These are phyloP conservation scores for Aspergillus haitiensis DNA, from an alignment of 495 filamentous ascomycete genomes.

Conservation along the genomic window DNA sequence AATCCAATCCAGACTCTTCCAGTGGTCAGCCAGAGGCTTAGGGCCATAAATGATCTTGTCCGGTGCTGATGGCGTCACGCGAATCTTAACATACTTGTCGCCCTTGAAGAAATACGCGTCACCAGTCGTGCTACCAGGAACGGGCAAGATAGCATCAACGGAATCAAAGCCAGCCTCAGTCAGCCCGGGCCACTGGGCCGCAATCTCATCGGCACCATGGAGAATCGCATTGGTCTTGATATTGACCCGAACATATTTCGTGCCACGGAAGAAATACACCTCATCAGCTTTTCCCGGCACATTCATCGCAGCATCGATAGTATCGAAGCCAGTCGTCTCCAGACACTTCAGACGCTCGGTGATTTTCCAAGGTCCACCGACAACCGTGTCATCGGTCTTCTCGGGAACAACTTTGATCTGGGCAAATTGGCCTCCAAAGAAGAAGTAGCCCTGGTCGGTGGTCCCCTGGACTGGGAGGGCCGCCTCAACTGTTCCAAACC, in stretches of 20 bases:
- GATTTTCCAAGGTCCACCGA: slow-evolving; percentile 16
- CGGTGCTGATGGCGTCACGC: slow-evolving; percentile 8
- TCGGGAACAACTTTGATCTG: slow-evolving; percentile 16
- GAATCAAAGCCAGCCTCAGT: slow-evolving; percentile 18
- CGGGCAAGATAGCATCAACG: slow-evolving; percentile 18
- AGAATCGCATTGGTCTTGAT: slow-evolving; percentile 10
- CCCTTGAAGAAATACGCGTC: slow-evolving; percentile 17
- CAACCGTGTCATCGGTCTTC: slow-evolving; percentile 3
- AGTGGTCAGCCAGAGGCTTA: slow-evolving; percentile 9
- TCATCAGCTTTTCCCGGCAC: slow-evolving; percentile 14
- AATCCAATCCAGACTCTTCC: slow-evolving; percentile 22
- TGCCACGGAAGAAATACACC: slow-evolving; percentile 21
- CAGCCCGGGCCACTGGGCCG: slow-evolving; percentile 13
- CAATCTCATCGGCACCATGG: slow-evolving; percentile 7
- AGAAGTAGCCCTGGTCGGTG: slow-evolving; percentile 17
- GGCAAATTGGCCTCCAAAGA: slow-evolving; percentile 9
- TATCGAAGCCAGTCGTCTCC: slow-evolving; percentile 7
- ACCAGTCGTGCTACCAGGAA: slow-evolving; percentile 1
- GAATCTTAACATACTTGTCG: slow-evolving; percentile 18
- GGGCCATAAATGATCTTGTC: slow-evolving; percentile 13
- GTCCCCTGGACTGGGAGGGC: slow-evolving; percentile 10
- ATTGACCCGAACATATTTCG: slow-evolving; percentile 16
- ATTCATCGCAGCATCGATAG: slow-evolving; percentile 17
- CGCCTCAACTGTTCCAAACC: slow-evolving; percentile 20
- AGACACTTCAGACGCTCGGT: slow-evolving; percentile 14